Evolutionary conservation across 306 rosid species (phyloP).

Genomic region (Cyclanthera cordifolia): DNA sequence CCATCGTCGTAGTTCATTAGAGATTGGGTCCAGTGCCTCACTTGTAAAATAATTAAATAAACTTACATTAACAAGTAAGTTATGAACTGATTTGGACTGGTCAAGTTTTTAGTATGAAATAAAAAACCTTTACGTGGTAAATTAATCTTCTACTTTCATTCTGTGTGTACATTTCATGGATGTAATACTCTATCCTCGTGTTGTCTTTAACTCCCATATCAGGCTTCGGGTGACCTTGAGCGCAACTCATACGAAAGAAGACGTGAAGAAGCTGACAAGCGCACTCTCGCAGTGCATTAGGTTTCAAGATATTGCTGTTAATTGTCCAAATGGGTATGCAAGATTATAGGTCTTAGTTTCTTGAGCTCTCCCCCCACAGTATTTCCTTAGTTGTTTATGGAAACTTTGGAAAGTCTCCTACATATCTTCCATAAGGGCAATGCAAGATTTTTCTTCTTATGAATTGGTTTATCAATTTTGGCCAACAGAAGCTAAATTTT

Average conservation of each 20-base stretch:
- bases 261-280: conserved; percentile 49
- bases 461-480: neutral
- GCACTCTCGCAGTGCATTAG: conserved; percentile 58
- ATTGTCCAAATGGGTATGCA: conserved; percentile 34
- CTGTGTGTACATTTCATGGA: neutral
- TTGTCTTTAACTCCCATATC: neutral
- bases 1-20: neutral
- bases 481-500: neutral
- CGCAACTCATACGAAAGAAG: conserved; percentile 66
- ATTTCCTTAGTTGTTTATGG: neutral
- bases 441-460: neutral
- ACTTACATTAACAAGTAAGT: neutral
- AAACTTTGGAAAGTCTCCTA: neutral
- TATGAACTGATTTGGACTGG: neutral
- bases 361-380: neutral
- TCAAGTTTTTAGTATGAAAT: neutral
- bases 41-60: too few relatives aligned
- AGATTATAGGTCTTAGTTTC: conserved; percentile 33
- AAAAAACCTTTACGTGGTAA: neutral
- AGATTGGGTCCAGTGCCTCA: neutral
- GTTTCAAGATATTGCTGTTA: conserved; percentile 45
- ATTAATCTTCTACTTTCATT: neutral
- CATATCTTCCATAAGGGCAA: neutral
- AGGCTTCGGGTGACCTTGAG: conserved; percentile 76
- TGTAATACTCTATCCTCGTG: neutral